Percentiles rank a stretch among this genome's conserved stretches.
Conservation (phyloP, 345 rosid species). For the Boechera stricta region DNA sequence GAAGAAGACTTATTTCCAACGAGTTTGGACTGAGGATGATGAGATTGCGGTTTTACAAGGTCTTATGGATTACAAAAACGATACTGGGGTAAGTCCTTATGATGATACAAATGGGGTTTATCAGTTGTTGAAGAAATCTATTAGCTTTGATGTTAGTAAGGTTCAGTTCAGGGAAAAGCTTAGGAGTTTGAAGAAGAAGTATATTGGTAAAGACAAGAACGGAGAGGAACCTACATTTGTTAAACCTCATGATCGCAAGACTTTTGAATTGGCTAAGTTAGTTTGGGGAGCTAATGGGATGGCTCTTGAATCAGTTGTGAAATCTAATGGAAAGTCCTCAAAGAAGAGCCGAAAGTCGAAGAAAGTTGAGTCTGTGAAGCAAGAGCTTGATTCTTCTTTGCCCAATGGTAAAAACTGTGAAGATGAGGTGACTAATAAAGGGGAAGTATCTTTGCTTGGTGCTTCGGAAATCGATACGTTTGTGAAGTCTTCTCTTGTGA, state of each 20-base stretch:
- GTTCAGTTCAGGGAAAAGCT: constrained; percentile 51
- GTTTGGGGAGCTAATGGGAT: constrained; percentile 45
- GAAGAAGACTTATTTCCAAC: no score
- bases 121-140: no score
- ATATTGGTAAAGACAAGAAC: constrained; percentile 24
- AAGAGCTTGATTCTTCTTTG: not conserved
- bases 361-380: constrained; percentile 27
- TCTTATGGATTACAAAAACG: no score
- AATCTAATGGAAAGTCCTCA: no score
- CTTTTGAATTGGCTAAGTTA: constrained; percentile 46
- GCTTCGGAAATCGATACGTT: no score
- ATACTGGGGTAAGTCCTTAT: no score
- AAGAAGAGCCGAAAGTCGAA: constrained; percentile 10
- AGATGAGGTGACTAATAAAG: not conserved
- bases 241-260: constrained; percentile 50
- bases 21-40: no score
- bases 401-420: not conserved
- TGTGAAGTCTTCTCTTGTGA: constrained; percentile 19
- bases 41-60: no score
- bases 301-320: constrained; percentile 25
- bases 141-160: not conserved
- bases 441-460: no score
- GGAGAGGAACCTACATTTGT: no score
- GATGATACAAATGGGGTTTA: no score
- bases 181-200: constrained; percentile 51